phyloP scores from a whole-genome alignment of 139 green algal species.

The Pseudopediastrum boryanum region DNA sequence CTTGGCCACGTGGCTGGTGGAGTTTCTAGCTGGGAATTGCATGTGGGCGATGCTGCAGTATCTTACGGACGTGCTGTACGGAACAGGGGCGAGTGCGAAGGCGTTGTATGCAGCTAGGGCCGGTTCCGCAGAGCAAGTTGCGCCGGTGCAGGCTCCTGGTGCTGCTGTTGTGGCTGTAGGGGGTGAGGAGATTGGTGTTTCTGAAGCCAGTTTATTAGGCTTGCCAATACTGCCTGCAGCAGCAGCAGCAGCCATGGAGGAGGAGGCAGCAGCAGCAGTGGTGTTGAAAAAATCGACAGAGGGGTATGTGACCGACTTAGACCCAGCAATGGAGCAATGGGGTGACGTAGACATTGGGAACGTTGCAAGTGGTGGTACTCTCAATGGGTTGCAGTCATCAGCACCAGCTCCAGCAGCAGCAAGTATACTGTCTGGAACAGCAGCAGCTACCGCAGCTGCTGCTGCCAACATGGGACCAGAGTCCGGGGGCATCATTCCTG shows the following conservation, averaged over 20 bases:
- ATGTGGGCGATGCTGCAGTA: slow-evolving; percentile 28
- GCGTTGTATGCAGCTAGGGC: slow-evolving; percentile 31
- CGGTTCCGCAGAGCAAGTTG: not conserved
- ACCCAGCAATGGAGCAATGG: not conserved
- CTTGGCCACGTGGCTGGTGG: slow-evolving; percentile 20
- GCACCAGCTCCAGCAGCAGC: no score
- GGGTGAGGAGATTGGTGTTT: not conserved
- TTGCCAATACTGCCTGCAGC: not conserved
- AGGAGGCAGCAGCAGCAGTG: not conserved
- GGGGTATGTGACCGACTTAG: not conserved
- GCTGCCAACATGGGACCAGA: no score
- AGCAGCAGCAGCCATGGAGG: no score
- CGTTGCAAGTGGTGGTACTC: no score
- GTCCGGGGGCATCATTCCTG: no score
- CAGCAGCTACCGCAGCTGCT: no score
- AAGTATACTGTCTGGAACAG: no score
- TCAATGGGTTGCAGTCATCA: no score
- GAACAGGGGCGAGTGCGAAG: slow-evolving; percentile 14
- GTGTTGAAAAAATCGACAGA: not conserved
- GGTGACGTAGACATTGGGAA: no score
- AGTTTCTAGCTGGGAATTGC: slow-evolving; percentile 22
- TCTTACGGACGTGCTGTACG: slow-evolving; percentile 28
- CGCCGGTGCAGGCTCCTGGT: not conserved
- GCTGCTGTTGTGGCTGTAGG: not conserved
- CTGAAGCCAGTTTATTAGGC: not conserved